Evolutionary conservation across 345 rosid species (phyloP).

Genomic region (Combretum micranthum): DNA sequence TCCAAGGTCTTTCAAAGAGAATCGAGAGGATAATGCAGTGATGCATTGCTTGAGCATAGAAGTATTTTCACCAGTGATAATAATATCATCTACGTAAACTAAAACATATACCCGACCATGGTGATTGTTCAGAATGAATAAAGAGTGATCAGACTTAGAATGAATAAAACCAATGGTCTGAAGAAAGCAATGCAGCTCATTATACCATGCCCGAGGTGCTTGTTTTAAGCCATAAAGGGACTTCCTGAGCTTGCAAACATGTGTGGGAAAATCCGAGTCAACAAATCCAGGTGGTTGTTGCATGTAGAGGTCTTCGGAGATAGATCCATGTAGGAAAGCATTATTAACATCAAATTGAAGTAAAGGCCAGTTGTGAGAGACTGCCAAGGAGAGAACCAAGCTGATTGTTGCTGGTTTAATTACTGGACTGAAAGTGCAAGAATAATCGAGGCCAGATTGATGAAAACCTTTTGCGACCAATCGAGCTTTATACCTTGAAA

Average conservation of each 20-base stretch:
- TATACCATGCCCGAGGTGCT: constrained; percentile 5
- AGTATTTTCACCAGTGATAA: no score
- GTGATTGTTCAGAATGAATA: no score
- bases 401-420: no score
- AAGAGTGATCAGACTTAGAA: background rate
- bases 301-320: no score
- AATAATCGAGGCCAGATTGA: constrained; percentile 1
- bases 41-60: rapidly evolving
- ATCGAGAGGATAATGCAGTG: background rate
- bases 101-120: no score
- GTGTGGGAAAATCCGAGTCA: no score
- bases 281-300: no score
- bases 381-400: background rate
- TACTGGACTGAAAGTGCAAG: no score
- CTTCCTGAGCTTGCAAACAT: no score
- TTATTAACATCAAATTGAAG: constrained; percentile 4
- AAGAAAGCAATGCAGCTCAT: background rate
- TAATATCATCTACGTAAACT: no score
- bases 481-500: constrained; percentile 1
- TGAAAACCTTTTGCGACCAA: constrained; percentile 4
- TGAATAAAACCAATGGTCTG: rapidly evolving
- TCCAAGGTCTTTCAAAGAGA: constrained; percentile 4
- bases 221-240: constrained; percentile 8
- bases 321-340: no score
- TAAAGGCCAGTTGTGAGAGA: background rate